Evolutionary conservation across 129 eudicot genomes (phyloP).

Genomic region (Artemisia annua): DNA sequence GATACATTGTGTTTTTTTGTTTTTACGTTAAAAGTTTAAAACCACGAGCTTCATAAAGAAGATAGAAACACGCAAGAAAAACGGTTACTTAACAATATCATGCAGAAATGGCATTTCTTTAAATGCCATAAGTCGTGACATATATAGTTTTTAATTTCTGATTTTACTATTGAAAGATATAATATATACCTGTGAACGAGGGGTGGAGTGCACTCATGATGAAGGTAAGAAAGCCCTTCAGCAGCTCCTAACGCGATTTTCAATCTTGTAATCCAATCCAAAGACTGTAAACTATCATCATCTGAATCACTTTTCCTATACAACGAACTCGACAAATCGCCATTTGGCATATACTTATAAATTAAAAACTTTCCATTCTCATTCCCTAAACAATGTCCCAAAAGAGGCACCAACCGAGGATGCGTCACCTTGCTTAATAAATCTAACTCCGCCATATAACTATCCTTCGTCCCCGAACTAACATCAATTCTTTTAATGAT

Average conservation of each 20-base stretch:
- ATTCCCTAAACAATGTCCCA: slow-evolving; percentile 84
- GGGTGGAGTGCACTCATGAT: slow-evolving; percentile 92
- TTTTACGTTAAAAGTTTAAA: not conserved
- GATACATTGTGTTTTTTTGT: not conserved
- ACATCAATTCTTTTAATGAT: slow-evolving; percentile 61
- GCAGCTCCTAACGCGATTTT: slow-evolving; percentile 93
- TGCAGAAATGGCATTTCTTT: not conserved
- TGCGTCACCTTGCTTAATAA: slow-evolving; percentile 71
- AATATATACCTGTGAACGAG: slow-evolving; percentile 85
- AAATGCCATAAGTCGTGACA: not conserved
- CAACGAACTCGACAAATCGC: slow-evolving; percentile 77
- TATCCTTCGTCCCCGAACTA: slow-evolving; percentile 55
- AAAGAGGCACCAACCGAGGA: slow-evolving; percentile 79
- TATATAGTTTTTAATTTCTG: slow-evolving; percentile 1
- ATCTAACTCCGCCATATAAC: slow-evolving; percentile 66
- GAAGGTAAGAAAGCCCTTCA: slow-evolving; percentile 80
- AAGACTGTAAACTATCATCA: slow-evolving; percentile 69
- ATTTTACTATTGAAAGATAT: not conserved
- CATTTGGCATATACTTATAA: slow-evolving; percentile 82
- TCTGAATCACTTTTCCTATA: slow-evolving; percentile 58
- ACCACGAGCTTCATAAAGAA: no score
- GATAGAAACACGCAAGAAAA: not conserved
- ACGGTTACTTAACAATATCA: not conserved
- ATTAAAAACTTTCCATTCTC: slow-evolving; percentile 74
- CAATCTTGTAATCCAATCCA: slow-evolving; percentile 98